phyloP scores from a whole-genome alignment of 2,329 filamentous ascomycete species.

The Fusarium redolens region DNA sequence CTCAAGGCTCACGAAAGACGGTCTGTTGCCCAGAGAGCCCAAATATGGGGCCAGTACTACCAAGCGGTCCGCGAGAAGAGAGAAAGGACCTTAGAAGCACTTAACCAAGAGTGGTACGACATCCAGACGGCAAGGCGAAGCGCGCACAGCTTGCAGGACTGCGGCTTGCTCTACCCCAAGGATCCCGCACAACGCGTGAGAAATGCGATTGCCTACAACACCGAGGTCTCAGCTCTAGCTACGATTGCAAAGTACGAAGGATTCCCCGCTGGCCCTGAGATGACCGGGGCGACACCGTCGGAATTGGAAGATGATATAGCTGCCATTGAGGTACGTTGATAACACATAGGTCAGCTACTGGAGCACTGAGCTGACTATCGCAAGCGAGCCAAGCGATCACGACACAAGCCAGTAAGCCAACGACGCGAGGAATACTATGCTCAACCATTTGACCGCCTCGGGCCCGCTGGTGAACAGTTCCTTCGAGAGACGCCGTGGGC shows the following conservation, averaged over 20 bases:
- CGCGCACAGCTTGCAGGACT: constrained; percentile 83
- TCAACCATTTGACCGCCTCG: constrained; percentile 61
- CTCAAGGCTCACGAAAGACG: constrained; percentile 78
- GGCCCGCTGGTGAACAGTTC: constrained; percentile 84
- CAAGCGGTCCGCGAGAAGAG: constrained; percentile 86
- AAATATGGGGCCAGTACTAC: constrained; percentile 90
- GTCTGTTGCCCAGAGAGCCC: constrained; percentile 83
- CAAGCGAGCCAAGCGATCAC: constrained; percentile 50
- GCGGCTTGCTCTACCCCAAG: constrained; percentile 82
- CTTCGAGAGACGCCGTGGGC: constrained; percentile 93
- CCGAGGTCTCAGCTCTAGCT: constrained; percentile 90
- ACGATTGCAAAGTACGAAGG: constrained; percentile 95
- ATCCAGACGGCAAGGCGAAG: constrained; percentile 90
- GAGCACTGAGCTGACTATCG: constrained; percentile 32
- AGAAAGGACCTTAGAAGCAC: constrained; percentile 80
- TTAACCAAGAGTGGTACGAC: constrained; percentile 92
- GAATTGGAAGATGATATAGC: constrained; percentile 90
- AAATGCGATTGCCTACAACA: constrained; percentile 92
- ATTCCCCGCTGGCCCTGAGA: constrained; percentile 92
- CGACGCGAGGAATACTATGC: constrained; percentile 62
- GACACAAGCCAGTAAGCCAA: constrained; percentile 54
- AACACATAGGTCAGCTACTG: constrained; percentile 32
- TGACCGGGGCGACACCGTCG: constrained; percentile 75
- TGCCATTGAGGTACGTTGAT: constrained; percentile 78
- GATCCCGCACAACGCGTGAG: constrained; percentile 80